Conservation (phyloP, 2,329 filamentous ascomycete genomes). For the Fusarium albidum region DNA sequence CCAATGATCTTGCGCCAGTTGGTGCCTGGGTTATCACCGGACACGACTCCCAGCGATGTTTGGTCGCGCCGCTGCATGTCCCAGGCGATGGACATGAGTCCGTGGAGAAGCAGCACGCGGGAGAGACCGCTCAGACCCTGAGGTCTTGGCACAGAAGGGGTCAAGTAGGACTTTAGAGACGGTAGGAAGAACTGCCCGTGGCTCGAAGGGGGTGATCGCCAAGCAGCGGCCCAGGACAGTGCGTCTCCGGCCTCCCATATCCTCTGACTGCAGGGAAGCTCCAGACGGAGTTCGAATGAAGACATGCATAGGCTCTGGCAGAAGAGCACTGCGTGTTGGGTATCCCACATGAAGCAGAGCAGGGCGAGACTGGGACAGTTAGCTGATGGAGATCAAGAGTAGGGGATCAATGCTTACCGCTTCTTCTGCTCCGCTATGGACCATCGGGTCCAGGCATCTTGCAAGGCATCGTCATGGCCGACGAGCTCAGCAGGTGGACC, state of each 20-base stretch:
- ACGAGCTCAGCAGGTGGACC: slow-evolving; percentile 35
- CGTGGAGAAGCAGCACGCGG: slow-evolving; percentile 64
- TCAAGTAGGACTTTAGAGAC: slow-evolving; percentile 64
- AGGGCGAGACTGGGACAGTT: slow-evolving; percentile 62
- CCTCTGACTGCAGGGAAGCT: slow-evolving; percentile 61
- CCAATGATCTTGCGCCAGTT: slow-evolving; percentile 61
- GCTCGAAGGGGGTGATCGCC: slow-evolving; percentile 31
- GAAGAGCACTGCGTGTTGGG: slow-evolving; percentile 69
- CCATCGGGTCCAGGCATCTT: slow-evolving; percentile 60
- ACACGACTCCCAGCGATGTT: slow-evolving; percentile 60
- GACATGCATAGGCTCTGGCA: slow-evolving; percentile 74
- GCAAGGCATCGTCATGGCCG: slow-evolving; percentile 48
- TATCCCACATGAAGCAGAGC: slow-evolving; percentile 73
- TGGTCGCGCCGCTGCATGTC: slow-evolving; percentile 70
- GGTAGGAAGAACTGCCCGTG: slow-evolving; percentile 51
- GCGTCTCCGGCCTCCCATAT: slow-evolving; percentile 66
- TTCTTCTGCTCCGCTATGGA: slow-evolving; percentile 66
- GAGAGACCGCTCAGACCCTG: slow-evolving; percentile 59
- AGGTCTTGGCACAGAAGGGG: slow-evolving; percentile 49
- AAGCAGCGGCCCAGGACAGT: slow-evolving; percentile 56
- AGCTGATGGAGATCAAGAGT: no score
- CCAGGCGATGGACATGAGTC: slow-evolving; percentile 69
- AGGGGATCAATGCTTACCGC: slow-evolving; percentile 48
- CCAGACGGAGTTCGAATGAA: slow-evolving; percentile 66
- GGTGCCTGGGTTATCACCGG: slow-evolving; percentile 15